Base-by-base conservation (phyloP, 495 filamentous ascomycete genomes). In the Penicillium waksmanii region DNA sequence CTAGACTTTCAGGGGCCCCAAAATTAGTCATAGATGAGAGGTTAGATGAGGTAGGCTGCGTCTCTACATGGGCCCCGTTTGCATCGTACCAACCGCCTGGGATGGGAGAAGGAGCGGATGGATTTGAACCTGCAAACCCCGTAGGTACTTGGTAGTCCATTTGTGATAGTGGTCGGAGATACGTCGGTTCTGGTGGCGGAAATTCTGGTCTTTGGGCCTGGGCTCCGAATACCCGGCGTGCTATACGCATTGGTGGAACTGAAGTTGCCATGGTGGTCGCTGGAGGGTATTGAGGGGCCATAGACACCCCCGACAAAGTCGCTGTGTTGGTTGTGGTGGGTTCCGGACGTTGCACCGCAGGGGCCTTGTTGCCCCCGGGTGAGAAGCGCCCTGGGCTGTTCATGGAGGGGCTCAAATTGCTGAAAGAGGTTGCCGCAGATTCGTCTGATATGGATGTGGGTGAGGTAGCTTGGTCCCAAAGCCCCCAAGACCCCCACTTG, bases 401-500 rank as follows among this genome's bases (percentile, higher is more conserved):
- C 25, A 62, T 36, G 9, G 58, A 36, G 12, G 57, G 63, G 12
- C 61, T 65, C 17, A 63, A 25, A 35, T 52, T 17, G 54, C 42
- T 17, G 56, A 57, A 44, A 15, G 56, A 40, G 5, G 56, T 44
- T 7, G 61, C 57, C 5, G 73, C 67, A 2, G 70, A 75, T 0
- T 67, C 70, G n/a, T 65, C 69, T 3, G 74, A 73, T 33, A 62
- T 50, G 12, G 75, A 72, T 0, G 63, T 53, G 12, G 77, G 76
- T 5, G 69, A 77, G 50, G 69, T 67, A 47, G 64, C 65, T 66
- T 73, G 72, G 53, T 74, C 76, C 78, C 78, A 77, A 0, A 74
- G 74, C 5, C 77, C 77, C 74, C 77, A 76, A 0, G 73, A 76
- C 0, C 78, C 79, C 73, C 80, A 88, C 77, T 82, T 85, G 9